Base-by-base conservation (phyloP, 768 basidiomycete genomes). In the Auricularia sp. region DNA sequence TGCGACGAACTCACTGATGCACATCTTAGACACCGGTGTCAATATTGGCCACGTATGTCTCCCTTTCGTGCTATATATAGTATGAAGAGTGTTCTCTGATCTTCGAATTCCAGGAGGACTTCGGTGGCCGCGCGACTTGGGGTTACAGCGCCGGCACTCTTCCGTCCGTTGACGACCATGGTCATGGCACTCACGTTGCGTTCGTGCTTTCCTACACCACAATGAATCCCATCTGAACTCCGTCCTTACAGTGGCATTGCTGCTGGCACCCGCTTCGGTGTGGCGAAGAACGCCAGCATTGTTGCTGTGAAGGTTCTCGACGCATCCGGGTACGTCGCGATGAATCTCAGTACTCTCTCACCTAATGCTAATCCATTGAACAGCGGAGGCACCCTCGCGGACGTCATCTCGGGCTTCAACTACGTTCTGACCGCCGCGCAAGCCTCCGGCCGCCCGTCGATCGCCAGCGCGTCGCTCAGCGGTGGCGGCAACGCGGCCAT, bases 331-430 rank as follows among this genome's bases (percentile, higher is more conserved):
- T 63, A 51, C 36, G 21, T 62, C 61, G 39, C 7, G 47, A 59
- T 14, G 6, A 10, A 8, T 59, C 56, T 59, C 56, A 14, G 29
- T 7, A 33, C 23, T 0, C 23, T 21, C 18, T 8, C 11, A 6
- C 14, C 21, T 11, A 6, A 6, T 14, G 35, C 5, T 43, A 16
- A 47, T 34, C n/a, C 39, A 0, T 42, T 11, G 21, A 62, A 10
- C 1, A 62, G 67, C n/a, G 12, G 36, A 34, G 65, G 67, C n/a
- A 47, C 62, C 29, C n/a, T 56, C 42, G 35, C 64, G 29, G 60
- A 62, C 36, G 61, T 67, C 56, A 61, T 67, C 61, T n/a, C 64
- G 21, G 66, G 66, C 14, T 66, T 67, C 66, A 65, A 67, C 61
- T 67, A 61, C 59, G 64, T 62, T 23, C 7, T 42, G 11, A 43